Base-by-base conservation (phyloP, 352 stramenopile genomes). In the Pythium coloratum region DNA sequence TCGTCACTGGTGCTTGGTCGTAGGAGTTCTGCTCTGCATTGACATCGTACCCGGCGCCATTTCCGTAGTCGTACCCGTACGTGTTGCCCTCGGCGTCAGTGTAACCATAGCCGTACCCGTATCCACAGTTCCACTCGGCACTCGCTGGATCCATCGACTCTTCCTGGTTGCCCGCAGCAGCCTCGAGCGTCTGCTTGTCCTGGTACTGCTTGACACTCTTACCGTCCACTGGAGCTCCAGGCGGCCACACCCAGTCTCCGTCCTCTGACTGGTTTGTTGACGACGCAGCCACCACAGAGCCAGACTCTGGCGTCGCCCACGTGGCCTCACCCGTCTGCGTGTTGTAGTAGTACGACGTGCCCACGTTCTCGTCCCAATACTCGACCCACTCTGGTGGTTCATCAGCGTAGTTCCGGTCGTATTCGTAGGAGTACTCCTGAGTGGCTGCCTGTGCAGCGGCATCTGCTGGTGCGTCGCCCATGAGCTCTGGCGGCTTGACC, bases 281-380 rank as follows among this genome's bases (percentile, higher is more conserved):
- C 33, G 58, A 70, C 58, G 7, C 34, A 40, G 0, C 44, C 10
- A 32, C 44, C 3, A 51, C 44, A 3, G 44, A 51, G n/a, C 44
- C 44, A 24, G 44, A 51, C 18, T 72, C 73, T 28, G 84, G 84
- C 7, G 78, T 78, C 6, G 78, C 71, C 84, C 84, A 92, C n/a
- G 78, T 88, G 0, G 81, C 81, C 28, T 90, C 82, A 2, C 84
- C 84, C 0, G 84, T 92, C 51, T 76, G 71, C 12, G 73, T 74
- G 63, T 91, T 91, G 70, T 91, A 88, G 34, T 83, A 92, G 64
- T 92, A 92, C 44, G 74, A 77, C 26, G 81, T 67, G 1, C 74
- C 81, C 8, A 82, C 79, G 59, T 80, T 88, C 40, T 89, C 83
- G 62, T 91, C 83, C 81, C 83, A 91, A 69, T 82, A 90, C 70